Conservation (phyloP, 2,329 filamentous ascomycete genomes). For the Xylaria hypoxylon region DNA sequence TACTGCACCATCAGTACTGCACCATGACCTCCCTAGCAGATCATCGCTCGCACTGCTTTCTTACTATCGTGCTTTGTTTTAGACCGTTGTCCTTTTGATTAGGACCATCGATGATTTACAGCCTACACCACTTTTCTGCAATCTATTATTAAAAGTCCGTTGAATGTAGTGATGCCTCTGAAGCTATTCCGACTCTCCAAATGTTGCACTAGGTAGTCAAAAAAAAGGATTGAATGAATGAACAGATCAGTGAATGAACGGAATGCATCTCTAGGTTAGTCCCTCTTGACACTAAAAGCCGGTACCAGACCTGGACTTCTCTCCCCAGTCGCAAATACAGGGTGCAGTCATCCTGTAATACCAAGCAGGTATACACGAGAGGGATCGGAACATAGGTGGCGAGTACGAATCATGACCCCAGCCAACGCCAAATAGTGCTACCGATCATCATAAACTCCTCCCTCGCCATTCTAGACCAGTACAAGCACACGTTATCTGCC, state of each 20-base stretch:
- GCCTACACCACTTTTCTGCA: too few species aligned
- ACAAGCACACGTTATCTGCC: not conserved
- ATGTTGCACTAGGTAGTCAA: too few species aligned
- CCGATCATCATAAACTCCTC: constrained; percentile 28
- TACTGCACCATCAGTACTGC: constrained; percentile 4
- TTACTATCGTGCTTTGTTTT: constrained; percentile 11
- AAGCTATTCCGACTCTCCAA: too few species aligned
- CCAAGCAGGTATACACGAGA: constrained; percentile 9
- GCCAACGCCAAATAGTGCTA: constrained; percentile 29
- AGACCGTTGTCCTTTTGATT: not conserved
- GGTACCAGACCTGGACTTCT: constrained; percentile 6
- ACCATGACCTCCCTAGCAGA: constrained; percentile 14
- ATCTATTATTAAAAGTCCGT: not conserved
- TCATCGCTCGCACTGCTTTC: constrained; percentile 15
- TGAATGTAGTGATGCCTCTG: not conserved
- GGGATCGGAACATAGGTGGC: constrained; percentile 29
- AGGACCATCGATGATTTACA: too few species aligned
- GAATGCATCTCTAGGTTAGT: not conserved
- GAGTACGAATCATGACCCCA: constrained; percentile 37
- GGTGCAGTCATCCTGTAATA: constrained; percentile 14
- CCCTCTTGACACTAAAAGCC: constrained; percentile 9
- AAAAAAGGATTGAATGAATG: not conserved
- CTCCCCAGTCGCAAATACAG: constrained; percentile 22
- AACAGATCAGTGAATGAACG: not conserved
- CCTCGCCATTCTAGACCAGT: constrained; percentile 25